phyloP scores from a whole-genome alignment of 2,329 filamentous ascomycete species.

The Epichloe gansuensis region DNA sequence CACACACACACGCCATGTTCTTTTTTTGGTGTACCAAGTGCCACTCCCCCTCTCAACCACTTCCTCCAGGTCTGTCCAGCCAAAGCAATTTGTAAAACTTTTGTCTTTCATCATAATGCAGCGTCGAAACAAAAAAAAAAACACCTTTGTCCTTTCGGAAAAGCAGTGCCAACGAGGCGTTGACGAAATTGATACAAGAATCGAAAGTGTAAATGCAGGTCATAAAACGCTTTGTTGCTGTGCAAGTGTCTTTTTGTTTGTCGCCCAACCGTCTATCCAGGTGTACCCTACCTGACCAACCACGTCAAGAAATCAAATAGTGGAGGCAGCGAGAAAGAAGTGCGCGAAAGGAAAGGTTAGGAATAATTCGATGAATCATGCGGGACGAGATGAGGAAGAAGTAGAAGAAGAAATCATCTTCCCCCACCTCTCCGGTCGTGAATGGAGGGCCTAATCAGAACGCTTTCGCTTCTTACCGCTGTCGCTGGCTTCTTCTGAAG shows the following conservation, averaged over 20 bases:
- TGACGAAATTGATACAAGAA: slow-evolving; percentile 33
- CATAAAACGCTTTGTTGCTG: slow-evolving; percentile 24
- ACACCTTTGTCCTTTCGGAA: slow-evolving; percentile 10
- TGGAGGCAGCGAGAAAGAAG: slow-evolving; percentile 1
- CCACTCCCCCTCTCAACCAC: slow-evolving; percentile 6
- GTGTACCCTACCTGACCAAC: slow-evolving; percentile 18
- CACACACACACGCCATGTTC: slow-evolving; percentile 16
- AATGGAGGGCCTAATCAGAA: slow-evolving; percentile 35
- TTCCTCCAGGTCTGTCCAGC: background rate
- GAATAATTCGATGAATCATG: background rate
- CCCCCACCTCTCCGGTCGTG: background rate
- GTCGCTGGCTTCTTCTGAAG: slow-evolving; percentile 39
- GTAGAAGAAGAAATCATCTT: too few relatives aligned
- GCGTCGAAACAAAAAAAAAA: slow-evolving; percentile 5
- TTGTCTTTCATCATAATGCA: slow-evolving; percentile 19
- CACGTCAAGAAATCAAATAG: slow-evolving; percentile 3
- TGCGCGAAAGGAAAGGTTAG: slow-evolving; percentile 2
- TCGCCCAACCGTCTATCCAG: slow-evolving; percentile 18
- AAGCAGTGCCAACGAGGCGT: slow-evolving; percentile 17
- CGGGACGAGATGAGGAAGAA: too few relatives aligned
- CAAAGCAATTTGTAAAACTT: slow-evolving; percentile 4
- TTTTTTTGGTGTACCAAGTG: slow-evolving; percentile 2
- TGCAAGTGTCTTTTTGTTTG: slow-evolving; percentile 25
- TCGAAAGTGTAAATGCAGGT: slow-evolving; percentile 26
- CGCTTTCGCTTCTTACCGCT: slow-evolving; percentile 60